Evolutionary conservation across 2,329 filamentous ascomycete species (phyloP).

Genomic region (Pseudocercospora crystallina): DNA sequence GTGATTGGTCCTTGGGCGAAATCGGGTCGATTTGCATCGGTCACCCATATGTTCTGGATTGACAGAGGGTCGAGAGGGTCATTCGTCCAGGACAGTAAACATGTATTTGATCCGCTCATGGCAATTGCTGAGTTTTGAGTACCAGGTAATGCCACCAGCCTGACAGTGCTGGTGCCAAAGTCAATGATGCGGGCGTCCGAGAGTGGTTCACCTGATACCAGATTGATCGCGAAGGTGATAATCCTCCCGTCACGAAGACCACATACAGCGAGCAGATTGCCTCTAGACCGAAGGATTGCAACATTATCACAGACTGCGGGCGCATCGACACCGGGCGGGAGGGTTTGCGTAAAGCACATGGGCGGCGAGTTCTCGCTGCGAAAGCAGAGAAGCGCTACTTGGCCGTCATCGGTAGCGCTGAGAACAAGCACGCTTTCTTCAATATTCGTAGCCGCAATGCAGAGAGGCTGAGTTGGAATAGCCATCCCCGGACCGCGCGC

Average conservation of each 20-base stretch:
- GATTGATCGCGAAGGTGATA: conserved; percentile 16
- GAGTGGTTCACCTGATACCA: conserved; percentile 4
- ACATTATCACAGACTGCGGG: conserved; percentile 27
- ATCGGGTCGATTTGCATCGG: conserved; percentile 29
- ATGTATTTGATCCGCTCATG: conserved; percentile 28
- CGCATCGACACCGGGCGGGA: conserved; percentile 6
- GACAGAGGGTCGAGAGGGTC: conserved; percentile 4
- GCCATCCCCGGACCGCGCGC: background rate
- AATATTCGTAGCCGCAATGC: conserved; percentile 15
- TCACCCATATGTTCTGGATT: conserved; percentile 30
- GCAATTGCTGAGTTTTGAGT: conserved; percentile 22
- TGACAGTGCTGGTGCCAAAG: conserved; percentile 30
- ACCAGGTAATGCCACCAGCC: conserved; percentile 18
- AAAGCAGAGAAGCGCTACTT: conserved; percentile 12
- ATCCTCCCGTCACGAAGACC: conserved; percentile 33
- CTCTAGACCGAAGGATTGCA: conserved; percentile 17
- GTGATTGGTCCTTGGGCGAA: conserved; percentile 27
- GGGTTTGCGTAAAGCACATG: conserved; percentile 3
- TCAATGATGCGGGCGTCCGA: conserved; percentile 11
- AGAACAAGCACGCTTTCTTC: conserved; percentile 11
- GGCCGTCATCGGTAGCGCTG: conserved; percentile 15
- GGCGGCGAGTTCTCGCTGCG: background rate
- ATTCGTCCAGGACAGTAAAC: conserved; percentile 27
- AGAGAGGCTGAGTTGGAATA: conserved; percentile 15
- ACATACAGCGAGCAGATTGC: conserved; percentile 23